phyloP scores from a whole-genome alignment of 768 basidiomycete genomes.

The Naganishia vaughanmartiniae region DNA sequence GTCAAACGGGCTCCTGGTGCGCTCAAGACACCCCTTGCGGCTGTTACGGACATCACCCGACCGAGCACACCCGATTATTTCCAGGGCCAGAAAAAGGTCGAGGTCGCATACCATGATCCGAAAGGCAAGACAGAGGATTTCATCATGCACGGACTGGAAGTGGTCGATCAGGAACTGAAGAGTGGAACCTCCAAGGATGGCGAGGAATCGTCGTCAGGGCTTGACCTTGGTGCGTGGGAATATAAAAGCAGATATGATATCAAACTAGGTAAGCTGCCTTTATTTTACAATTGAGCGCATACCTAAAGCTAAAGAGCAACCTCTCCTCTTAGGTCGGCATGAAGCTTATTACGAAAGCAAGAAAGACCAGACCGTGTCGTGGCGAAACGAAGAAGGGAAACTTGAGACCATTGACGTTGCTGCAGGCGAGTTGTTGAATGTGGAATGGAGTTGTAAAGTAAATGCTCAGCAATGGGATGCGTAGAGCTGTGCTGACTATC shows the following conservation, averaged over 20 bases:
- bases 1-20: not conserved
- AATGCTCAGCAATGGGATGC: constrained; percentile 22
- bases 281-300: not conserved
- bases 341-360: constrained; percentile 79
- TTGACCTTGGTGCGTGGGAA: constrained; percentile 59
- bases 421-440: constrained; percentile 72
- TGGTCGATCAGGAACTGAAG: constrained; percentile 68
- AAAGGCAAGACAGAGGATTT: constrained; percentile 70
- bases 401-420: constrained; percentile 35
- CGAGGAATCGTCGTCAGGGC: not conserved
- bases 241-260: constrained; percentile 65
- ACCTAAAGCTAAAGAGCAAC: not conserved
- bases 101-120: constrained; percentile 80
- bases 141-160: constrained; percentile 79
- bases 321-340: constrained; percentile 59
- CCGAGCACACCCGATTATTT: constrained; percentile 28
- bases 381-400: constrained; percentile 47
- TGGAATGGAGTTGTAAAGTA: constrained; percentile 88
- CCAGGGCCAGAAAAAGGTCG: constrained; percentile 67
- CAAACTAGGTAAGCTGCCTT: constrained; percentile 5
- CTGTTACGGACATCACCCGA: constrained; percentile 9
- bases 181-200: not conserved
- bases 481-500: not conserved
- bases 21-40: constrained; percentile 6
- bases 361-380: constrained; percentile 59